A percentile compares a stretch with the other conserved stretches of the same genome.
Evolutionary conservation across 495 filamentous ascomycete genomes (phyloP).

Genomic region (Neurospora sublineolata): DNA sequence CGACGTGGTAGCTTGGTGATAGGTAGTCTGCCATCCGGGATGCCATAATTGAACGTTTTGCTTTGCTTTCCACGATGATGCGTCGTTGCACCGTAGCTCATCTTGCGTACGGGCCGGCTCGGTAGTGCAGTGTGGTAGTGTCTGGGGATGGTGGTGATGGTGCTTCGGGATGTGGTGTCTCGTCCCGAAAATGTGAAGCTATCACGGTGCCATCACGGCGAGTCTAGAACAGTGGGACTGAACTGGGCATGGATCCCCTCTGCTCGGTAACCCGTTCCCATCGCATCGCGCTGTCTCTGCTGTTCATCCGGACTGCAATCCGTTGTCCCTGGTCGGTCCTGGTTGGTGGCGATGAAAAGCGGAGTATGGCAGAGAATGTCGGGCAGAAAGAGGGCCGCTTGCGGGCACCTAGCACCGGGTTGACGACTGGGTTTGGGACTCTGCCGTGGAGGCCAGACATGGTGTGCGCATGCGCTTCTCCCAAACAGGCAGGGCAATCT

Average conservation of each 20-base stretch:
- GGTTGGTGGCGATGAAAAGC: not conserved
- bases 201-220: not conserved
- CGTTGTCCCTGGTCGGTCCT: not conserved
- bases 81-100: not conserved
- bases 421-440: not conserved
- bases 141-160: not conserved
- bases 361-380: not conserved
- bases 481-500: not conserved
- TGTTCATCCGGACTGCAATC: not conserved
- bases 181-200: not conserved
- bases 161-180: not conserved
- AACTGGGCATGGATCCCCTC: not conserved
- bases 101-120: not conserved
- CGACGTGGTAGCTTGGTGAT: slow-evolving; percentile 6
- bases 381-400: not conserved
- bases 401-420: not conserved
- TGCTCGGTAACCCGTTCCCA: not conserved
- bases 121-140: not conserved
- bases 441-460: not conserved
- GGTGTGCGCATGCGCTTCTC: not conserved
- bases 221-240: not conserved
- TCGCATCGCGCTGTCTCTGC: not conserved
- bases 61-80: not conserved
- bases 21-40: not conserved
- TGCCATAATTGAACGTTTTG: not conserved